These are phyloP conservation scores for Coniferiporia sulphurascens DNA, from an alignment of 1,284 basidiomycete genomes.

Conservation along the genomic window DNA sequence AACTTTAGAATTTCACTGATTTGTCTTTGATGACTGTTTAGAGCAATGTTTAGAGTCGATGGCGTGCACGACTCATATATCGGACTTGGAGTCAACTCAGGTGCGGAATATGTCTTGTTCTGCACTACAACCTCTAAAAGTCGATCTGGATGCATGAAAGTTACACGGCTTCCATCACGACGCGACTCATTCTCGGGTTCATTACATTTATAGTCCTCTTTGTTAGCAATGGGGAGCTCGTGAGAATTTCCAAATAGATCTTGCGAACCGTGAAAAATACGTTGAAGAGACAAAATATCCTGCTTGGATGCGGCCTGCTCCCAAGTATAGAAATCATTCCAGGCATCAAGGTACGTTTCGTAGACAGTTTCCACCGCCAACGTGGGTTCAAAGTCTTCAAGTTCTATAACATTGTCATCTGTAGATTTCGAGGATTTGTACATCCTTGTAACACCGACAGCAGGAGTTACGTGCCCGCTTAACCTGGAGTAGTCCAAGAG, in stretches of 20 bases:
- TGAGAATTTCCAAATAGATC: not conserved
- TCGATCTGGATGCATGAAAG: not conserved
- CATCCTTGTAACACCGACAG: not conserved
- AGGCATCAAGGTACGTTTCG: not conserved
- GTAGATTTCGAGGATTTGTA: not conserved
- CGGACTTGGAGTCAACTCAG: slow-evolving; percentile 1
- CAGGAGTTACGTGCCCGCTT: too few species aligned
- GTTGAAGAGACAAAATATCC: not conserved
- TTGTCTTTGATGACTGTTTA: not conserved
- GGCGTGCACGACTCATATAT: slow-evolving; percentile 8
- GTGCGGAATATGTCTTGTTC: not conserved
- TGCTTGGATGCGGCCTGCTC: not conserved
- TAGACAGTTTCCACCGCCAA: not conserved
- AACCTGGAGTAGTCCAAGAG: too few species aligned
- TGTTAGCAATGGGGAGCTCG: not conserved
- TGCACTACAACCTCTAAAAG: not conserved
- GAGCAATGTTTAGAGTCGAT: slow-evolving; percentile 1
- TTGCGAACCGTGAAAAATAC: not conserved
- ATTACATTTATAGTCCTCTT: not conserved
- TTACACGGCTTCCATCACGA: not conserved
- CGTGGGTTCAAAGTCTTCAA: not conserved
- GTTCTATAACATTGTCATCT: not conserved
- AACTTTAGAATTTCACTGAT: slow-evolving; percentile 1
- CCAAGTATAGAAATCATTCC: not conserved
- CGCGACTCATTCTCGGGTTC: not conserved